Base-by-base conservation (phyloP, 345 rosid species). In the Salix purpurea region DNA sequence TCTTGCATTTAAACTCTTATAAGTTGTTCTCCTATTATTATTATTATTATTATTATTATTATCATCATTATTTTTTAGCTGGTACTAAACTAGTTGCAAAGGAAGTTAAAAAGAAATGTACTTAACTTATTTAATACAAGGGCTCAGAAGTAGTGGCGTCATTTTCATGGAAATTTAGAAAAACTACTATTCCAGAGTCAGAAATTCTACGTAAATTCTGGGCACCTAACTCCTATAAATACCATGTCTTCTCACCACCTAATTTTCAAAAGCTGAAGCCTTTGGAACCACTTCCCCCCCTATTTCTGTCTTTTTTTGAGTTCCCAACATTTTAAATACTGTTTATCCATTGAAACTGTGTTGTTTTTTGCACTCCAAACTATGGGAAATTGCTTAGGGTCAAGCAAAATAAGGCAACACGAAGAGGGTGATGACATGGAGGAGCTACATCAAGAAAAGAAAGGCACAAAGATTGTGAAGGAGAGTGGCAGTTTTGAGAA, bases 321-420 rank as follows among this genome's bases (percentile, higher is more conserved):
- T 26, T 56, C 73, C 28, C 34, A 42, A 69, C 18, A 48, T 58
- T 76, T n/a, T 69, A 4, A 46, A 32, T 44, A 30, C 58, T 26
- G 21, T 46, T 13, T 10, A 34, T 48, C 40, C 64, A 26, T 21
- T 14, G 13, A 39, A 39, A 44, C 1, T 42, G 19, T 4, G 19
- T 30, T 7, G 40, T 34, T 65, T 11, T 24, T 13, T 24, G 1
- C 23, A 12, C n/a, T 46, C 21, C 54, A 15, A 34, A 30, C 40
- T 24, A 88, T 88, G 91, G 91, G 91, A 65, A 88, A 88, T 56
- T 88, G 91, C 84, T 67, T 81, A 72, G 66, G 66, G 58, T 34
- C 81, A 11, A 67, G 80, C 70, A 64, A 8, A 14, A 48, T n/a
- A 26, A 34, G 18, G 26, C 68, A 34, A 34, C 68, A 50, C 28